phyloP scores from a whole-genome alignment of 371 early-diverging fungal species.

The Rhizomucor pusillus region DNA sequence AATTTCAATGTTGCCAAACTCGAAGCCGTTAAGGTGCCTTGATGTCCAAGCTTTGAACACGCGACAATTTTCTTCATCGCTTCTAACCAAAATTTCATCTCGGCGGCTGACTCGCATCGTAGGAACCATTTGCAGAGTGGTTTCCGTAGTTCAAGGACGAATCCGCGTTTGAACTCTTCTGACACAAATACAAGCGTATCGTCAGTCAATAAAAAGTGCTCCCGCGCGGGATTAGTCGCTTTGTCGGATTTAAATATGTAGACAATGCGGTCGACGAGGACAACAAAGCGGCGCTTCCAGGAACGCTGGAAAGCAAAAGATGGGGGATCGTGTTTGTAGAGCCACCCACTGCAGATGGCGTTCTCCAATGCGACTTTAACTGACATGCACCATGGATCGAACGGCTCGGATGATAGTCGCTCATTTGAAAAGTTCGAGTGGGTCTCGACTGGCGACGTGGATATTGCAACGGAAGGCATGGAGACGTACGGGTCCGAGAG shows the following conservation, averaged over 20 bases:
- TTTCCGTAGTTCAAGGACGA: slow-evolving; percentile 41
- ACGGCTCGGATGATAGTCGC: background rate
- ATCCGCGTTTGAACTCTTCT: slow-evolving; percentile 42
- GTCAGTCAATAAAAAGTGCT: slow-evolving; percentile 39
- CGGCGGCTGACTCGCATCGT: slow-evolving; percentile 33
- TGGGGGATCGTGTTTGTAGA: slow-evolving; percentile 33
- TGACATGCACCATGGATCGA: slow-evolving; percentile 39
- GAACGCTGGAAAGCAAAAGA: slow-evolving; percentile 32
- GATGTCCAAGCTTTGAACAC: slow-evolving; percentile 32
- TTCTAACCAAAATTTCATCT: slow-evolving; percentile 37
- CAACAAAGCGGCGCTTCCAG: slow-evolving; percentile 38
- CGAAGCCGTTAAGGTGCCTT: slow-evolving; percentile 16
- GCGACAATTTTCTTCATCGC: slow-evolving; percentile 42
- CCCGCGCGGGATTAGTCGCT: slow-evolving; percentile 28
- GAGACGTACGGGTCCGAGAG: slow-evolving; percentile 26
- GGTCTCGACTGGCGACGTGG: slow-evolving; percentile 1
- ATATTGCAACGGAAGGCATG: slow-evolving; percentile 13
- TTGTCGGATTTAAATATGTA: slow-evolving; percentile 38
- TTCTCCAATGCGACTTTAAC: slow-evolving; percentile 29
- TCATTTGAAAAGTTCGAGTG: background rate
- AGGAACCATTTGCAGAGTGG: slow-evolving; percentile 40
- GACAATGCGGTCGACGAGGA: slow-evolving; percentile 30
- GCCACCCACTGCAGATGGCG: slow-evolving; percentile 26
- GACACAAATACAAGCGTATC: slow-evolving; percentile 46
- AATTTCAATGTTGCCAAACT: slow-evolving; percentile 21